Conservation (phyloP, 164 flowering plant genomes). For the Umbellularia californica region DNA sequence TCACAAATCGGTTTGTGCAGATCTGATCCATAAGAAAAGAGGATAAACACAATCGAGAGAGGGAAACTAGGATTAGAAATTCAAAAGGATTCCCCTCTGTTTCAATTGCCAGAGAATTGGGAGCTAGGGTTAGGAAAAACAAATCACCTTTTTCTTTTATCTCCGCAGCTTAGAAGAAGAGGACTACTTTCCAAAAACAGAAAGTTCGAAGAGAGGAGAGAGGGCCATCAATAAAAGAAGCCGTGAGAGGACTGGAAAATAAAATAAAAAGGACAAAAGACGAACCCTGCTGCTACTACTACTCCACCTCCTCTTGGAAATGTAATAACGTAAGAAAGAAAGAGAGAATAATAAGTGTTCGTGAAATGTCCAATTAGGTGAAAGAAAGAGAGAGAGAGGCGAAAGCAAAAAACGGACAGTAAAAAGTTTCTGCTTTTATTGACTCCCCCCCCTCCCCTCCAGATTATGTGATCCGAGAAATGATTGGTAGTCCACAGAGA, state of each 20-base stretch:
- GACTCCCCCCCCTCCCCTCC: too few species aligned
- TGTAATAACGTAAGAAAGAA: background rate
- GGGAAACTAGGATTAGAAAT: background rate
- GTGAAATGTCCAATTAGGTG: background rate
- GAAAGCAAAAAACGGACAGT: background rate
- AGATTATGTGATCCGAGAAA: too few species aligned
- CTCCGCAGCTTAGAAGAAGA: background rate
- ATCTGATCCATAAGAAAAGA: background rate
- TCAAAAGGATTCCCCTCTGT: background rate
- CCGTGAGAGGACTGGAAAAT: too few species aligned
- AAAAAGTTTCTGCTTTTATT: too few species aligned
- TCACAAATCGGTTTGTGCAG: background rate
- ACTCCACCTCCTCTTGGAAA: too few species aligned
- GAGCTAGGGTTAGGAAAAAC: background rate
- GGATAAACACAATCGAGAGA: background rate
- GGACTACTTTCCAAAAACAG: background rate
- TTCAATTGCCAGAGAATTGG: background rate
- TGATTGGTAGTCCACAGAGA: too few species aligned
- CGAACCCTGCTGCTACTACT: background rate
- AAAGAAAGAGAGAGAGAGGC: background rate
- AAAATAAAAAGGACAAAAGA: background rate
- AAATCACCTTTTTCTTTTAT: slow-evolving; percentile 3
- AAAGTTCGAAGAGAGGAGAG: background rate
- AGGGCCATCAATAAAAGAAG: background rate
- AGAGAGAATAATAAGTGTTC: background rate